Conservation (phyloP, 2,329 filamentous ascomycete species). For the Ophiosphaerella korrae region DNA sequence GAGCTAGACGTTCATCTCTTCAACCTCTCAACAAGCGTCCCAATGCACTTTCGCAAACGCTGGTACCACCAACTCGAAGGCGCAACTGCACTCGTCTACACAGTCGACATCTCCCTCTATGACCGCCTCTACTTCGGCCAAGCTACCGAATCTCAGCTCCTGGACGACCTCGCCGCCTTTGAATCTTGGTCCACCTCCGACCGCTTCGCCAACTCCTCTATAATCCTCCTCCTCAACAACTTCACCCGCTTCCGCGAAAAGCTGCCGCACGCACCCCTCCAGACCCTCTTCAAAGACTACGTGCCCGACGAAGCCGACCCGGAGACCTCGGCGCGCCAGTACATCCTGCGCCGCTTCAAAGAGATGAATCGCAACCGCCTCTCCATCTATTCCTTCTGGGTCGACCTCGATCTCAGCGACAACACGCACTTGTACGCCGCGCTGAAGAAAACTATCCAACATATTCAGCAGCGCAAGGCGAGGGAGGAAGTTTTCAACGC, state of each 20-base stretch:
- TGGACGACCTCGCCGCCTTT: conserved; percentile 39
- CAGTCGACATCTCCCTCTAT: conserved; percentile 40
- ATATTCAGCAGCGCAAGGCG: conserved; percentile 39
- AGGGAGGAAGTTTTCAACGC: conserved; percentile 32
- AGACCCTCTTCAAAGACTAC: conserved; percentile 40
- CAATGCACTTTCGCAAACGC: conserved; percentile 39
- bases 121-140: conserved; percentile 37
- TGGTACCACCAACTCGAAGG: conserved; percentile 46
- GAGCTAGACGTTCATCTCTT: conserved; percentile 43
- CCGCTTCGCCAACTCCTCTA: conserved; percentile 32
- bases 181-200: conserved; percentile 37
- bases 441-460: conserved; percentile 41
- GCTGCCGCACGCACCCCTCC: conserved; percentile 33
- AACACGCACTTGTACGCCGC: conserved; percentile 43
- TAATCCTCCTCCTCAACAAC: conserved; percentile 44
- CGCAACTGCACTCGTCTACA: conserved; percentile 39
- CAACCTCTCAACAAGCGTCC: conserved; percentile 40
- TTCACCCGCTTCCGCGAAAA: conserved; percentile 43
- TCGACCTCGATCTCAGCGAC: conserved; percentile 43
- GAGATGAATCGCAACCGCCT: conserved; percentile 35
- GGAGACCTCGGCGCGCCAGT: conserved; percentile 37
- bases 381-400: conserved; percentile 45
- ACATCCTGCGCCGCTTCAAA: conserved; percentile 40
- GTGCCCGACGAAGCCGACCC: conserved; percentile 19
- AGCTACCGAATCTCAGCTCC: conserved; percentile 32